Percentiles rank a stretch among this genome's conserved stretches.
Evolutionary conservation across 2,329 filamentous ascomycete species (phyloP).

Genomic region (Cladosporium sp.): DNA sequence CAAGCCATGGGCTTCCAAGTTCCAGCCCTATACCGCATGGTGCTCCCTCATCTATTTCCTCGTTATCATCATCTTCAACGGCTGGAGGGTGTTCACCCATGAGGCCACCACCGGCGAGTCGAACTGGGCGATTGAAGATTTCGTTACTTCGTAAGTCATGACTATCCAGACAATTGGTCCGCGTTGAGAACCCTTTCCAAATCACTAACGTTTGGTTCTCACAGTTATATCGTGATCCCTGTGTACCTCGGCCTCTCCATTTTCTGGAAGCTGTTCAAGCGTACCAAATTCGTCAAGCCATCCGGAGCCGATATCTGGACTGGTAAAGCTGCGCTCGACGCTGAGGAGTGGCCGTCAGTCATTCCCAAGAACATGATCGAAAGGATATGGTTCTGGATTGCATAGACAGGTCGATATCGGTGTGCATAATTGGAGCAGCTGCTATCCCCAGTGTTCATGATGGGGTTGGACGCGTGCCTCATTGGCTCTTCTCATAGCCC

Average conservation of each 20-base stretch:
- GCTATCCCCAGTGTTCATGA: too few species aligned
- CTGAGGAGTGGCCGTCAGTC: slow-evolving; percentile 41
- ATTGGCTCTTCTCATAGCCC: too few species aligned
- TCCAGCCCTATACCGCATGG: slow-evolving; percentile 54
- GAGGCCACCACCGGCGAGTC: slow-evolving; percentile 22
- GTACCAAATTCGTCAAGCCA: slow-evolving; percentile 49
- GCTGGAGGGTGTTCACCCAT: slow-evolving; percentile 54
- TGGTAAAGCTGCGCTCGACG: slow-evolving; percentile 45
- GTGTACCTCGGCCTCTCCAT: slow-evolving; percentile 48
- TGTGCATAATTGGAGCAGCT: slow-evolving; percentile 23
- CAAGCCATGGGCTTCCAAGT: slow-evolving; percentile 47
- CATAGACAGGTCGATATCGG: slow-evolving; percentile 20
- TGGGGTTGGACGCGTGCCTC: too few species aligned
- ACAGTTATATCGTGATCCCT: slow-evolving; percentile 10
- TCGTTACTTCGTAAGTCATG: slow-evolving; percentile 49
- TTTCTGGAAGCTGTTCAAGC: slow-evolving; percentile 64
- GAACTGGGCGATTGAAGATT: slow-evolving; percentile 41
- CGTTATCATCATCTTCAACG: slow-evolving; percentile 63
- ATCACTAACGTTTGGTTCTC: slow-evolving; percentile 57
- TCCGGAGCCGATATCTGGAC: slow-evolving; percentile 43
- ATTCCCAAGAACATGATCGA: slow-evolving; percentile 40
- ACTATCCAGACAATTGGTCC: slow-evolving; percentile 44
- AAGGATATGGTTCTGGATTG: slow-evolving; percentile 48
- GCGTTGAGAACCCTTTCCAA: slow-evolving; percentile 45
- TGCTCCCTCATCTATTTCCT: slow-evolving; percentile 56